These are phyloP conservation scores for Stagonosporopsis cucurbitacearum DNA, from an alignment of 2,329 filamentous ascomycete species.

Conservation along the genomic window DNA sequence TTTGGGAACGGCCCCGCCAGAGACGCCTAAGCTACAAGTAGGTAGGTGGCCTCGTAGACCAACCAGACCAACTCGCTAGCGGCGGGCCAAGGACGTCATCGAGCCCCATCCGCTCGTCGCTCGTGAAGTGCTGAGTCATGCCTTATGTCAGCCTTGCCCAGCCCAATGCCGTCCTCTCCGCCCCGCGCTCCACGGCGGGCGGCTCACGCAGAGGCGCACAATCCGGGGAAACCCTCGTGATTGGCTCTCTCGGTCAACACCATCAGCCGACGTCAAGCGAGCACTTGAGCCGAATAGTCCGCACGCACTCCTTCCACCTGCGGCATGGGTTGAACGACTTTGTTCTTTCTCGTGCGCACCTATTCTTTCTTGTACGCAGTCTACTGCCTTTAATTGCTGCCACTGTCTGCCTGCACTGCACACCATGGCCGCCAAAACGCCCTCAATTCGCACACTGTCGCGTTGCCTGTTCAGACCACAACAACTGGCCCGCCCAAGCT, in stretches of 20 bases:
- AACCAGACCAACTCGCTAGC: too few relatives aligned
- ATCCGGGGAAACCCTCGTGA: conserved; percentile 11
- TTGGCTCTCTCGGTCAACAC: not conserved
- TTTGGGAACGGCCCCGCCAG: conserved; percentile 7
- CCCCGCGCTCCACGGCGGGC: not conserved
- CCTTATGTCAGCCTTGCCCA: conserved; percentile 9
- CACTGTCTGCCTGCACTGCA: not conserved
- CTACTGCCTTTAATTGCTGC: not conserved
- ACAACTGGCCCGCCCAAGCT: conserved; percentile 31
- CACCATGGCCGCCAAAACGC: conserved; percentile 39
- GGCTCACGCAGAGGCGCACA: too few relatives aligned
- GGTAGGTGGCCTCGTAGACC: too few relatives aligned
- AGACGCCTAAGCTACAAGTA: too few relatives aligned
- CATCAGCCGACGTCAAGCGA: conserved; percentile 16
- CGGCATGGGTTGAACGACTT: conserved; percentile 10
- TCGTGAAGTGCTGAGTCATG: conserved; percentile 16
- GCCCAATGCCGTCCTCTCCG: not conserved
- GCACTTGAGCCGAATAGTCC: conserved; percentile 10
- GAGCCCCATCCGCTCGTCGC: too few relatives aligned
- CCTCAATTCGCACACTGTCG: conserved; percentile 41
- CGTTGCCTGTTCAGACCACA: conserved; percentile 40
- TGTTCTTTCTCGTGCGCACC: conserved; percentile 7
- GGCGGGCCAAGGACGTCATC: conserved; percentile 11
- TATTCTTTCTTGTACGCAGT: too few relatives aligned
- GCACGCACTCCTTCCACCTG: conserved; percentile 18